Evolutionary conservation across 768 basidiomycete species (phyloP).

Genomic region (Tremella fuciformis): DNA sequence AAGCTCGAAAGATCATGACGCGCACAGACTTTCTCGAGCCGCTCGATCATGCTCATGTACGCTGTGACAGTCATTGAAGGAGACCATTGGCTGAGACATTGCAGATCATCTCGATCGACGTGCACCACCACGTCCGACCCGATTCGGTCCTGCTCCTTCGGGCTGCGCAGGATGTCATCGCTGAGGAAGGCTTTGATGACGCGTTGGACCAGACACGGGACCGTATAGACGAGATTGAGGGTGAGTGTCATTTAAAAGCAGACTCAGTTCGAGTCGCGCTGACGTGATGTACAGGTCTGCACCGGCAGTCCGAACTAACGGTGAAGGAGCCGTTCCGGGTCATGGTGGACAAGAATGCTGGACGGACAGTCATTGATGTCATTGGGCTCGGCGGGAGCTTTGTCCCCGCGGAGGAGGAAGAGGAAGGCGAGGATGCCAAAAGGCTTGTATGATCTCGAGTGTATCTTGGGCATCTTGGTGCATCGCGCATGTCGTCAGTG

Average conservation of each 20-base stretch:
- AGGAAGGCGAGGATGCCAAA: slow-evolving; percentile 32
- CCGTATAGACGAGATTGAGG: slow-evolving; percentile 83
- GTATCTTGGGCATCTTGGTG: too few species aligned
- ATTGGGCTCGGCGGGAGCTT: slow-evolving; percentile 59
- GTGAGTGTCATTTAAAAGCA: slow-evolving; percentile 43
- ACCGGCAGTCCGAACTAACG: slow-evolving; percentile 49
- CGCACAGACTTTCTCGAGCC: slow-evolving; percentile 74
- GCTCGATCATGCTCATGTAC: slow-evolving; percentile 54
- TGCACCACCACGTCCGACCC: slow-evolving; percentile 72
- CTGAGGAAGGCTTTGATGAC: slow-evolving; percentile 76
- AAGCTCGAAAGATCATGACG: slow-evolving; percentile 77
- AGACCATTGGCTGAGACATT: slow-evolving; percentile 61
- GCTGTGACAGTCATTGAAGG: slow-evolving; percentile 22
- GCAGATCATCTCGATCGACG: slow-evolving; percentile 74
- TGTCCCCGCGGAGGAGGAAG: slow-evolving; percentile 54
- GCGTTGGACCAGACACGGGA: slow-evolving; percentile 67
- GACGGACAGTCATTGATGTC: slow-evolving; percentile 38
- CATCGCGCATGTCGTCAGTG: too few species aligned
- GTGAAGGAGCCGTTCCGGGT: slow-evolving; percentile 51
- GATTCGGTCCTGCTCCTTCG: slow-evolving; percentile 75
- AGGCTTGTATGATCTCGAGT: too few species aligned
- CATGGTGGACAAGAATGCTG: slow-evolving; percentile 31
- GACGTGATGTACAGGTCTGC: slow-evolving; percentile 34
- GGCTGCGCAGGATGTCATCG: slow-evolving; percentile 67
- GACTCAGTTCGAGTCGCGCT: too few species aligned